These are phyloP conservation scores for Trichoderma gracile DNA, from an alignment of 2,329 filamentous ascomycete species.

Conservation along the genomic window DNA sequence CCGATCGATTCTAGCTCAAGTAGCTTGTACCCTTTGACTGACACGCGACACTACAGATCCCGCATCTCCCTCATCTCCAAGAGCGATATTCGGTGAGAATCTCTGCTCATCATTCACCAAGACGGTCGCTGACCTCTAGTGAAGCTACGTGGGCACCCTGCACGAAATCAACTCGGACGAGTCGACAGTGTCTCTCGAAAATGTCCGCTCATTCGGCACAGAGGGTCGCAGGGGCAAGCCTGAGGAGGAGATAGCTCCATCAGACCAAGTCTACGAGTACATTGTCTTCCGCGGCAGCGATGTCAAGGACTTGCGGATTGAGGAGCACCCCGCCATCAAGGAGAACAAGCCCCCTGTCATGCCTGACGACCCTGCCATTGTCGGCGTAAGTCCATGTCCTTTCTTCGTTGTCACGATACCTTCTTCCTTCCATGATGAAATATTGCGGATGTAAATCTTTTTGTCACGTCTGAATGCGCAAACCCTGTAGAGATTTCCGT, in stretches of 20 bases:
- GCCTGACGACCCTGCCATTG: conserved; percentile 93
- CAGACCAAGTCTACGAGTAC: conserved; percentile 92
- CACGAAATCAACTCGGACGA: conserved; percentile 98
- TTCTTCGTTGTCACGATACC: conserved; percentile 3
- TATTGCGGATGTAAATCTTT: conserved; percentile 94
- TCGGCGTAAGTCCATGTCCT: conserved; percentile 74
- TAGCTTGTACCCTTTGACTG: neutral
- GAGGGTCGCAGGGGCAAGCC: conserved; percentile 81
- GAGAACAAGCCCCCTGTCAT: conserved; percentile 75
- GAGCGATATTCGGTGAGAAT: conserved; percentile 87
- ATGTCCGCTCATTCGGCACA: conserved; percentile 91
- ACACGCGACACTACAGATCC: conserved; percentile 57
- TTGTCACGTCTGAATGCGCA: conserved; percentile 84
- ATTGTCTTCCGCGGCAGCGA: conserved; percentile 98
- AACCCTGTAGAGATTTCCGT: conserved; percentile 97
- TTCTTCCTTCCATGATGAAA: conserved; percentile 73
- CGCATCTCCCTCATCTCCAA: conserved; percentile 96
- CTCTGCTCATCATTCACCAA: conserved; percentile 22
- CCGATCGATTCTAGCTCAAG: conserved; percentile 32
- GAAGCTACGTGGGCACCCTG: conserved; percentile 89
- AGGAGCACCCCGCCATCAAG: conserved; percentile 74
- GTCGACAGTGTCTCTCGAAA: conserved; percentile 94
- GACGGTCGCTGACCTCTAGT: conserved; percentile 38
- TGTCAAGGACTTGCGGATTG: conserved; percentile 95
- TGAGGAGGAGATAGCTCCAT: conserved; percentile 78